Base-by-base conservation (phyloP, 83 land plant genomes). In the Picea engelmannii region DNA sequence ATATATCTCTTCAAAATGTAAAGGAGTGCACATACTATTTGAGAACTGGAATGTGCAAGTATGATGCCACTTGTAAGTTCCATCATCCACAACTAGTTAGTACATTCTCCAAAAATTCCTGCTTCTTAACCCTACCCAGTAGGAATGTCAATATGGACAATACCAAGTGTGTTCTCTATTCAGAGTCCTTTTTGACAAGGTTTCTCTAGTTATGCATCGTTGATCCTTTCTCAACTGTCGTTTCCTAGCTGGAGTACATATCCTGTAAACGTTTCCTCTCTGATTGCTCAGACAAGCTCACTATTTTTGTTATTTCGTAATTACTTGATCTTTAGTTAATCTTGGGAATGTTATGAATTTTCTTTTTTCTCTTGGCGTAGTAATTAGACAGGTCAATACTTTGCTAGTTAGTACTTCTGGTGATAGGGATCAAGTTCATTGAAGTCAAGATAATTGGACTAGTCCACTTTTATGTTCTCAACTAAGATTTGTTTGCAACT, bases 41-140 rank as follows among this genome's bases (percentile, higher is more conserved):
- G 88, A 92, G 96, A 82, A 97, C 97, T 38, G 97, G 96, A 81
- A 89, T 91, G 38, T 97, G 99, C 87, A 97, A 96, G 73, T 97
- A 89, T 86, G 97, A 97, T 25, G 88, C 81, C 66, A 93, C 97
- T 35, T 97, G 99, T 90, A 97, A 96, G 87, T 97, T 92, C 78
- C 92, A 97, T 84, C 99, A 97, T 84, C 99, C 99, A 68, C 93
- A 89, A 70, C 99, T 95, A 65, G 88, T 94, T 38, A 86, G 85
- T 79, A 78, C 90, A 83, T 3, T 84, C 94, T 80, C 91, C 97
- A 69, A 86, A 94, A 17, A 86, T 88, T 62, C 93, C 94, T 82
- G 90, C 87, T 21, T 92, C 92, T 75, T 91, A 90, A 64, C 83
- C 92, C 20, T 95, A 87, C 78, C 87, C 89, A 17, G 92, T 87